Percentiles rank a stretch among this genome's conserved stretches.
These are phyloP conservation scores for Macrophomina phaseolina DNA, from an alignment of 2,329 filamentous ascomycete species.

Conservation along the genomic window DNA sequence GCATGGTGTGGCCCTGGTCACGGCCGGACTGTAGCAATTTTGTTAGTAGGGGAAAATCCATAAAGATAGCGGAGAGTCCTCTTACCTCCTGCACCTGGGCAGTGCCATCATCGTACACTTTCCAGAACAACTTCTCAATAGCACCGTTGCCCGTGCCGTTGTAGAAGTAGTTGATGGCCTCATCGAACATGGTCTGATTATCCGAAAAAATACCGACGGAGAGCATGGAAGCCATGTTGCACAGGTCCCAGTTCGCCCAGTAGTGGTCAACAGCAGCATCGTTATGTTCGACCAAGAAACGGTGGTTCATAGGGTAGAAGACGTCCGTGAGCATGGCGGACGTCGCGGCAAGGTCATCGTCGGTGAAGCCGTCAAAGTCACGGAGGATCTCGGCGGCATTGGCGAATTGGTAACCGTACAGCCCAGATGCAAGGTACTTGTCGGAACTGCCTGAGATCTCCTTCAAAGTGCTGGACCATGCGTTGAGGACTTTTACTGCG, in stretches of 20 bases:
- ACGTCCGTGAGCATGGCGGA: constrained; percentile 43
- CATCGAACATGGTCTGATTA: constrained; percentile 49
- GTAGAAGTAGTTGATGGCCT: constrained; percentile 50
- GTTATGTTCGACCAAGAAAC: constrained; percentile 49
- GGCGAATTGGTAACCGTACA: constrained; percentile 56
- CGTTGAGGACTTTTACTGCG: constrained; percentile 46
- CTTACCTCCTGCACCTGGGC: constrained; percentile 18
- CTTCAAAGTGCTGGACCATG: constrained; percentile 46
- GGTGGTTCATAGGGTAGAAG: constrained; percentile 48
- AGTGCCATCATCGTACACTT: constrained; percentile 15
- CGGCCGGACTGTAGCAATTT: constrained; percentile 50
- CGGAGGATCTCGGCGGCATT: constrained; percentile 55
- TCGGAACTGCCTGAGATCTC: constrained; percentile 44
- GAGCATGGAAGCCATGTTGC: constrained; percentile 49
- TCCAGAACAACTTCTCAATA: constrained; percentile 42
- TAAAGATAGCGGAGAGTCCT: not conserved
- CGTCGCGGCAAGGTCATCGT: constrained; percentile 34
- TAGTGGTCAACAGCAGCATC: constrained; percentile 44
- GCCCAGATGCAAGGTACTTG: constrained; percentile 47
- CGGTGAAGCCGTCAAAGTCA: constrained; percentile 42
- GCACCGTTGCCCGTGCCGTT: constrained; percentile 47
- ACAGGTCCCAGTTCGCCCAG: constrained; percentile 55
- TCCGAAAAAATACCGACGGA: constrained; percentile 53
- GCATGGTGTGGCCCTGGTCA: constrained; percentile 53
- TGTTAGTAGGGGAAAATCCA: constrained; percentile 33